phyloP scores from a whole-genome alignment of 305 asterid genomes.

The Fraxinus paxiana region DNA sequence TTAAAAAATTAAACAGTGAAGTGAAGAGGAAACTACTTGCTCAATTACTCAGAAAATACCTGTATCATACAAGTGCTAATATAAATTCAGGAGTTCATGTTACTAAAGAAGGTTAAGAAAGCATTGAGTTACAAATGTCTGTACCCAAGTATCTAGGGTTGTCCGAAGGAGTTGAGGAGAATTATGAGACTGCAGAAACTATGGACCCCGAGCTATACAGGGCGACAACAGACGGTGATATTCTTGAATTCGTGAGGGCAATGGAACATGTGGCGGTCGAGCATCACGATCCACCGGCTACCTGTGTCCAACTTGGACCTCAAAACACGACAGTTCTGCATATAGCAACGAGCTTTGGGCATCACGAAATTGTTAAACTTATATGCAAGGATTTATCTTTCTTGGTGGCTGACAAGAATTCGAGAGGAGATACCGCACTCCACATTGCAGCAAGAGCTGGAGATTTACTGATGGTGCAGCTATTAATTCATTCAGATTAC shows the following conservation, averaged over 20 bases:
- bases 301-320: constrained; percentile 43
- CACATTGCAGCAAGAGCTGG: constrained; percentile 54
- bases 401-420: constrained; percentile 41
- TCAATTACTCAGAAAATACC: constrained; percentile 14
- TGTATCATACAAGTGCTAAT: not conserved
- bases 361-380: constrained; percentile 44
- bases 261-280: constrained; percentile 28
- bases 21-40: constrained; percentile 27
- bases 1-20: not conserved
- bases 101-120: not conserved
- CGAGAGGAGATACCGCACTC: constrained; percentile 44
- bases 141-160: constrained; percentile 31
- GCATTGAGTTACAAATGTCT: constrained; percentile 26
- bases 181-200: constrained; percentile 28
- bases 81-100: not conserved
- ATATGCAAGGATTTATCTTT: constrained; percentile 49
- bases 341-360: constrained; percentile 37
- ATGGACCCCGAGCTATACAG: constrained; percentile 46
- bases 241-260: constrained; percentile 45
- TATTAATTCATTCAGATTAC: constrained; percentile 37
- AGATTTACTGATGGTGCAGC: constrained; percentile 30
- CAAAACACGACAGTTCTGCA: constrained; percentile 51
- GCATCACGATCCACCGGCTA: constrained; percentile 25
- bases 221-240: constrained; percentile 42
- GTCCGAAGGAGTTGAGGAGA: constrained; percentile 30